Evolutionary conservation across 176 grass and related monocot genomes (phyloP), one percentile per base, ranked within the genome.

Genomic region (Tuctoria greenei): DNA sequence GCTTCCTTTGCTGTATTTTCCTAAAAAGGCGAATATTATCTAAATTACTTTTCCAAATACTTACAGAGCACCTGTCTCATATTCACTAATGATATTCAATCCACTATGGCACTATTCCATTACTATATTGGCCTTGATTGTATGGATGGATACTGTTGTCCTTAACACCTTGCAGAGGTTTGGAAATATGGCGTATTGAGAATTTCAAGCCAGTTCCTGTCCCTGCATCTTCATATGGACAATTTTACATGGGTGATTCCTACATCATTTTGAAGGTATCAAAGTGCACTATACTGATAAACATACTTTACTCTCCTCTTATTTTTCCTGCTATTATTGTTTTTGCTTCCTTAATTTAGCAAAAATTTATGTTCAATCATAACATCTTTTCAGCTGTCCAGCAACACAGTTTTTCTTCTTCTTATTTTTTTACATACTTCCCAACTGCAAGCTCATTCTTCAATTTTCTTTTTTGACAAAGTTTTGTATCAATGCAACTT

Each of bases 141-240:
- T 58, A 79, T 58, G 50, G 40, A 68, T 72, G 45, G 40, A 31
- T 49, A 26, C 17, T 50, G 24, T 73, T 44, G 55, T 69, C 65
- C 77, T 79, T 79, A 60, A 79, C 56, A 69, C 39, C 39, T 45
- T 45, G 39, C 65, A 93, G 91, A 18, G 91, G 87, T 21, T 79
- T 93, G 63, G 91, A 93, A 50, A 90, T 93, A 84, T 93, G 91
- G 91, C 81, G 78, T 44, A 82, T 93, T 46, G 87, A 93, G 75
- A 82, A 90, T 77, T 93, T 90, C 61, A 85, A 84, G 67, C 87
- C 91, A 4, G 87, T 87, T 59, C 81, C 77, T 64, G 57, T 93
- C 59, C 87, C 84, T 60, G 70, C 76, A 63, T 86, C 84, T 61
- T 90, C 81, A 71, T 74, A 87, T 76, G 91, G 91, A 64, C 90